These are phyloP conservation scores for Maudiozyma saulgeensis DNA, from an alignment of 805 yeast genomes.

Conservation along the genomic window DNA sequence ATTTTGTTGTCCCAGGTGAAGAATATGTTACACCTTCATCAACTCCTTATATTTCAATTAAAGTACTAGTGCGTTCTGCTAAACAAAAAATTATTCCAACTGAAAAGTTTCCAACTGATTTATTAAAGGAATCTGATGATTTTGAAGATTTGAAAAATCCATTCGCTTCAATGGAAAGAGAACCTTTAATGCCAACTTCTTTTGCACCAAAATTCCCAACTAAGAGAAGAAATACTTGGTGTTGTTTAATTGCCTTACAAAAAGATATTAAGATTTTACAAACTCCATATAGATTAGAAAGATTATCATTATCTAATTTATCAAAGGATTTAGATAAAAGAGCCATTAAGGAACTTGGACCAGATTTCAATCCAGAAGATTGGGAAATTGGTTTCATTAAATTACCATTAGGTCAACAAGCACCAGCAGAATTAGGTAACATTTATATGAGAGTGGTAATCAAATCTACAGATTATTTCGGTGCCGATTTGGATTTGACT, in stretches of 20 bases:
- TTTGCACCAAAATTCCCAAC: conserved; percentile 73
- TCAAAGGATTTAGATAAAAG: conserved; percentile 25
- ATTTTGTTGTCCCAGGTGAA: conserved; percentile 85
- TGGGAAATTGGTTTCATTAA: conserved; percentile 61
- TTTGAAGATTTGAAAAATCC: conserved; percentile 68
- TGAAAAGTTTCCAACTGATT: conserved; percentile 26
- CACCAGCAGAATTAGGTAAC: conserved; percentile 64
- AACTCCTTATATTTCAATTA: conserved; percentile 62
- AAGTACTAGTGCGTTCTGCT: conserved; percentile 68
- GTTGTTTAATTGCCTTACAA: conserved; percentile 59
- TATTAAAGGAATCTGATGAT: conserved; percentile 45
- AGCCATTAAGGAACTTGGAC: conserved; percentile 19
- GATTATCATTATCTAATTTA: conserved; percentile 23
- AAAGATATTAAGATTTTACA: conserved; percentile 76
- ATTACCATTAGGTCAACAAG: conserved; percentile 60
- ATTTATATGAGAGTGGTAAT: conserved; percentile 61
- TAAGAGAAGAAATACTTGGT: conserved; percentile 44
- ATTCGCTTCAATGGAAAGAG: conserved; percentile 48
- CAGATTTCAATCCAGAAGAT: conserved; percentile 32
- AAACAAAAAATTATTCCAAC: conserved; percentile 47
- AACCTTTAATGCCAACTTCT: conserved; percentile 60
- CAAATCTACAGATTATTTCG: conserved; percentile 70
- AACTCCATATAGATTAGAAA: conserved; percentile 34
- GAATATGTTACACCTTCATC: conserved; percentile 58
- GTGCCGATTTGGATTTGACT: conserved; percentile 68